These are phyloP conservation scores for Amanita phalloides DNA, from an alignment of 768 basidiomycete species.

Conservation along the genomic window DNA sequence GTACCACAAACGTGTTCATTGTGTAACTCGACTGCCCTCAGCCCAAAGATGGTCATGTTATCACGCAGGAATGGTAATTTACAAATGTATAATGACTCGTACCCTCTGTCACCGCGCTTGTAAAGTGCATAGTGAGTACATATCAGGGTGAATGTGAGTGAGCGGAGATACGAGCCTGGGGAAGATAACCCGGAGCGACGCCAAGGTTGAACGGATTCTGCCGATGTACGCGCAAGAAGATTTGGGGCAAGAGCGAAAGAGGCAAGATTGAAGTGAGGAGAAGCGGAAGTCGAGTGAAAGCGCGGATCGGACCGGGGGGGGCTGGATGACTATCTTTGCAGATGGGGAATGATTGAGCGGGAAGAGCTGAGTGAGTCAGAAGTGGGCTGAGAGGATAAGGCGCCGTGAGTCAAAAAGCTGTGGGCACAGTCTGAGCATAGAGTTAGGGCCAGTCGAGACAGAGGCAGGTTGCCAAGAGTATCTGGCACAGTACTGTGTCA, in stretches of 20 bases:
- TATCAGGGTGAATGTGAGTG: not conserved
- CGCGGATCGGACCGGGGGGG: conserved; percentile 3
- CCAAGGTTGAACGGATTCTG: not conserved
- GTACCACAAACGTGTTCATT: not conserved
- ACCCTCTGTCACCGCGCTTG: no score
- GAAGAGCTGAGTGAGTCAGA: not conserved
- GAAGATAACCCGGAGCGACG: not conserved
- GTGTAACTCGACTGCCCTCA: not conserved
- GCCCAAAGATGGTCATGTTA: not conserved
- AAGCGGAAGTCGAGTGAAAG: not conserved
- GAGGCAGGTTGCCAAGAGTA: no score
- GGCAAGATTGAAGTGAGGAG: not conserved
- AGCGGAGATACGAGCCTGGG: not conserved
- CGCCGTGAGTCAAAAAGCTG: not conserved
- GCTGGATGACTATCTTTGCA: not conserved
- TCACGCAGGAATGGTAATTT: not conserved
- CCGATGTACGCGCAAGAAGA: not conserved
- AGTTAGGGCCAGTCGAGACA: not conserved
- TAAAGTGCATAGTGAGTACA: no score
- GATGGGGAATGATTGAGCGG: not conserved
- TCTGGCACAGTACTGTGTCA: no score
- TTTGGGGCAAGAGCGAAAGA: not conserved
- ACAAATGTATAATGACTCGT: no score
- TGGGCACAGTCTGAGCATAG: not conserved
- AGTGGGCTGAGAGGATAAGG: no score